Evolutionary conservation across 1,284 basidiomycete species (phyloP).

Genomic region (Boletus hoseneyae): DNA sequence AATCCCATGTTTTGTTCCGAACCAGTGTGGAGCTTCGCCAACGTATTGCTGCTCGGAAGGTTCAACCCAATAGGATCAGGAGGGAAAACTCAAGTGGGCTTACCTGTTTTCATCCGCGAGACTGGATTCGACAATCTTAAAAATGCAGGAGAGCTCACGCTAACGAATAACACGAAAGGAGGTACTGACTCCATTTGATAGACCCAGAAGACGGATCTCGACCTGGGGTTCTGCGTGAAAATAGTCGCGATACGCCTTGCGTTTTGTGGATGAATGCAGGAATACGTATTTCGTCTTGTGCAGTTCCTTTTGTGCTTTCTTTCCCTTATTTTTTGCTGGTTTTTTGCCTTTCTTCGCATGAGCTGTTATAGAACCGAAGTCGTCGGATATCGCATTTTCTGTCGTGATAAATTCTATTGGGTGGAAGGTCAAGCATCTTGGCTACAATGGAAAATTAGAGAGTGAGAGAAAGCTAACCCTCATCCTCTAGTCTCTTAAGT

Average conservation of each 20-base stretch:
- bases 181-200: conserved; percentile 52
- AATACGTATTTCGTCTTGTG: conserved; percentile 60
- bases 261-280: conserved; percentile 43
- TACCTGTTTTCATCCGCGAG: conserved; percentile 29
- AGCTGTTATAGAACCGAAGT: conserved; percentile 45
- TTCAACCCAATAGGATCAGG: not conserved
- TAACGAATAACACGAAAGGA: not conserved
- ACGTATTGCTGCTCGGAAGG: conserved; percentile 4
- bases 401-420: conserved; percentile 57
- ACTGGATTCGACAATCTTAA: conserved; percentile 11
- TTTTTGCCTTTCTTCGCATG: conserved; percentile 40
- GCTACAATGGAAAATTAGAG: not conserved
- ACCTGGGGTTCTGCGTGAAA: conserved; percentile 59
- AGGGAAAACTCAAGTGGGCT: not conserved
- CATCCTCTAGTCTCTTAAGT: conserved; percentile 63
- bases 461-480: conserved; percentile 44
- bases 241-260: conserved; percentile 56
- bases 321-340: conserved; percentile 42
- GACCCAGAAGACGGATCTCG: conserved; percentile 56
- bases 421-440: conserved; percentile 6
- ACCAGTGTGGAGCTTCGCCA: not conserved
- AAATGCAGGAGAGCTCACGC: conserved; percentile 4
- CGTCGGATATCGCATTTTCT: conserved; percentile 47
- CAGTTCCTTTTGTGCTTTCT: conserved; percentile 48
- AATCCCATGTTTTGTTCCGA: not conserved